Evolutionary conservation across 1,284 basidiomycete species (phyloP).

Genomic region (Pulchroboletus neoregius): DNA sequence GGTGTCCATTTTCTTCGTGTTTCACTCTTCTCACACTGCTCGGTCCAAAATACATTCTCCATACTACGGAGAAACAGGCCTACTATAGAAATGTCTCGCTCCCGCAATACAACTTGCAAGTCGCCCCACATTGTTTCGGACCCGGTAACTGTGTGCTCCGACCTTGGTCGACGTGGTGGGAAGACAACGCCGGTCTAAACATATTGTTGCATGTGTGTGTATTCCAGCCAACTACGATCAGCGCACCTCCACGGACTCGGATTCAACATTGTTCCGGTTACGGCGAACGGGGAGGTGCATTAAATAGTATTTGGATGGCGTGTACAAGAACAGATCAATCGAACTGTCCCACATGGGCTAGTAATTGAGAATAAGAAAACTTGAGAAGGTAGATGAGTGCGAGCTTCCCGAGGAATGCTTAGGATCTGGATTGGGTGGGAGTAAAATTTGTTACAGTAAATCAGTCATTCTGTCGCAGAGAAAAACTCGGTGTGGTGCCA

Average conservation of each 20-base stretch:
- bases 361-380: neutral
- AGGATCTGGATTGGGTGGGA: slow-evolving; percentile 2
- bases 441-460: slow-evolving; percentile 15
- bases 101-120: slow-evolving; percentile 2
- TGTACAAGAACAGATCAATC: slow-evolving; percentile 2
- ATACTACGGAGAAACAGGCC: neutral
- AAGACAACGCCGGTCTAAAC: too few relatives aligned
- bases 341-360: neutral
- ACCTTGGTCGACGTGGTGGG: too few relatives aligned
- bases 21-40: neutral
- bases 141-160: neutral
- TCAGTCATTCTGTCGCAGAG: slow-evolving; percentile 3
- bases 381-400: neutral
- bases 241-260: neutral
- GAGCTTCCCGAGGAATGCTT: neutral
- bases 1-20: slow-evolving; percentile 1
- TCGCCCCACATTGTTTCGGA: neutral
- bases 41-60: neutral
- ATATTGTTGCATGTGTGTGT: neutral
- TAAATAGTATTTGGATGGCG: slow-evolving; percentile 1
- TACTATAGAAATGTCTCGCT: slow-evolving; percentile 1
- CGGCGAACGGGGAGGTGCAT: neutral
- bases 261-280: neutral
- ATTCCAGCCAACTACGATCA: neutral
- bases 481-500: slow-evolving; percentile 7